Evolutionary conservation across 2,329 filamentous ascomycete genomes (phyloP), one percentile per base, ranked within the genome.

Genomic region (Verticillium nonalfalfae): DNA sequence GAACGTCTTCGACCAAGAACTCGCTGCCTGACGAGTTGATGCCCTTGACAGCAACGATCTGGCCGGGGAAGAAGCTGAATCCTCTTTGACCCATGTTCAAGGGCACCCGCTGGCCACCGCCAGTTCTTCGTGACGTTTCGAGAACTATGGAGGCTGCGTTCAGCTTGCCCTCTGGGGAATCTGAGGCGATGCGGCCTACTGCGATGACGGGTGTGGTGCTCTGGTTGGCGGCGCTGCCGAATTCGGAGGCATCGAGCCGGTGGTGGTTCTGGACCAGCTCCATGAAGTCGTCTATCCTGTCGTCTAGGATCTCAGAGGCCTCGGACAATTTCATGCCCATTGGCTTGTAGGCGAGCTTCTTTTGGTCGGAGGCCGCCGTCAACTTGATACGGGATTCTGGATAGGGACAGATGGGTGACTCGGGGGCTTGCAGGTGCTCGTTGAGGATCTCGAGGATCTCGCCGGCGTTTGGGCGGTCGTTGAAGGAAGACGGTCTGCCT

Each of bases 271-370:
- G 87, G 5, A 96, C 81, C 1, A 93, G 74, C n/a, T 80, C 78
- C 62, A 86, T 82, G 69, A 97, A 97, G 65, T 93, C 92, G 68
- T 98, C 93, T 78, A 99, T 97, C 68, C 93, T 85, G 75, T 98
- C 94, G 75, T 99, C 95, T 7, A 98, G 83, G 55, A 97, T 91
- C 73, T 97, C 93, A 4, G 94, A 96, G 0, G 92, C 88, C 72
- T 97, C 93, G 5, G 91, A 93, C 7, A 95, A 81, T 70, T 97
- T 96, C 93, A 98, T 97, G 2, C 91, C 90, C 81, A 98, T 88
- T 1, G 93, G 91, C 71, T 93, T 95, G 76, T 98, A 99, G 1
- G 81, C 86, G 67, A 97, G 89, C 73, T 97, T 97, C 73, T 93
- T 93, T 70, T 92, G 84, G 72, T 98, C 94, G 1, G 92, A 94